Evolutionary conservation across 2,329 filamentous ascomycete species (phyloP), one percentile per base, ranked within the genome.

Genomic region (Coleophoma eucalyptorum): DNA sequence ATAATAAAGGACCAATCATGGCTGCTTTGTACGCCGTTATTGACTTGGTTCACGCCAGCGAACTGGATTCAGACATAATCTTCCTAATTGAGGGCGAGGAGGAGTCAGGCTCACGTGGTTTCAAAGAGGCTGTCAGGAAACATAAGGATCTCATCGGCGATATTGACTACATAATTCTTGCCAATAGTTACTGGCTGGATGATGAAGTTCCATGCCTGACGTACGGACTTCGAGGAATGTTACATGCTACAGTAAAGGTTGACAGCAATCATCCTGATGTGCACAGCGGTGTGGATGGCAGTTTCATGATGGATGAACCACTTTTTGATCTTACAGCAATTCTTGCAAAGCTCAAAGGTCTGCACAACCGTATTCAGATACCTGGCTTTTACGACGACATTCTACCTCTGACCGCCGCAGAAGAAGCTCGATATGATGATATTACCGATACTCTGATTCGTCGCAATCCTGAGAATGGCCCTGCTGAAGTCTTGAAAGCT

Each of bases 131-230:
- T 0, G 85, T 99, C 15, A 81, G 79, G 58, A 80, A 83, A 55
- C 84, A 94, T 69, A 96, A 96, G 67, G 78, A 86, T 13, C 78
- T 90, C 20, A 96, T 99, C 59, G 94, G 94, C 1, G 78, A 89
- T 10, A 84, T 99, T 2, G 93, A 99, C 69, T 97, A 94, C 76
- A 94, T 99, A 50, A 74, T 99, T 32, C 75, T 99, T 35, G 93
- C 94, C 19, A 99, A 99, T 74, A 97, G 92, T 69, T 99, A 99
- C 74, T 99, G 94, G 94, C 78, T 99, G 1, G 91, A 97, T 64
- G 93, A 99, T 64, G 87, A 95, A 58, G 91, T 95, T 2, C 94
- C 94, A 0, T 99, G 94, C 66, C 73, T 99, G 51, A 99, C 94
- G 0, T 99, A 99, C 55, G 94, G 94, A 1, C 78, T 97, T 6